Base-by-base conservation (phyloP, 495 filamentous ascomycete species). In the Lasiosphaeria hispida region DNA sequence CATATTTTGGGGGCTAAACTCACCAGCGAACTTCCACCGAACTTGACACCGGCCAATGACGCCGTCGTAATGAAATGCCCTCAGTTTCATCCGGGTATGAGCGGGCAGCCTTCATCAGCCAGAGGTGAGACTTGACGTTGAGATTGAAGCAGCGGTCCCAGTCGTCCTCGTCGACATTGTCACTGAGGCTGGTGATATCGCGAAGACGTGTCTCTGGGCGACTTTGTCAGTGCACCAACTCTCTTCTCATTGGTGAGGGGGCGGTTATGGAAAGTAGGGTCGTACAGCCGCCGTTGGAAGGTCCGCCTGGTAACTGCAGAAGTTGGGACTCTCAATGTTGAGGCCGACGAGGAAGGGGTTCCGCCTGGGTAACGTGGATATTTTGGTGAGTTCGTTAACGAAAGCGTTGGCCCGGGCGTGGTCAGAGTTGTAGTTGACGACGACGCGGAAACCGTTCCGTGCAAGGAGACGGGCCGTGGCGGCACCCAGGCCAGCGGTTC, bases 111-210 rank as follows among this genome's bases (percentile, higher is more conserved):
- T 82, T 75, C 63, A 82, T 76, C 7, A 85, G 68, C 72, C 74
- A 84, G 33, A 85, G 65, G 51, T 83, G 81, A 10, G 71, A 74
- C 63, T 85, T 85, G 30, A 85, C 81, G 57, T 85, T 85, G 69
- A 83, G 77, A 42, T 75, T 74, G 62, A 80, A 84, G 58, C 78
- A 79, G 14, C 55, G 59, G 54, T 85, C 80, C 82, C 81, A 85
- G 60, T 84, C 81, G 6, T 77, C 76, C 58, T 85, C 82, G 18
- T 69, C 63, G 35, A 79, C 63, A 62, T 78, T 81, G n/a, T 84
- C 79, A 35, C 83, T 78, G 36, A 84, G 70, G 63, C 80, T 72
- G 14, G 40, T 58, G 57, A 83, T 74, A 58, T 78, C 75, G 35
- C 78, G 74, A 8, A 80, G 66, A 7, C 68, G 71, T 8, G 81